Percentiles rank a stretch among this genome's conserved stretches.
Conservation (phyloP, 2,329 filamentous ascomycete genomes). For the Rutstroemia sp. region DNA sequence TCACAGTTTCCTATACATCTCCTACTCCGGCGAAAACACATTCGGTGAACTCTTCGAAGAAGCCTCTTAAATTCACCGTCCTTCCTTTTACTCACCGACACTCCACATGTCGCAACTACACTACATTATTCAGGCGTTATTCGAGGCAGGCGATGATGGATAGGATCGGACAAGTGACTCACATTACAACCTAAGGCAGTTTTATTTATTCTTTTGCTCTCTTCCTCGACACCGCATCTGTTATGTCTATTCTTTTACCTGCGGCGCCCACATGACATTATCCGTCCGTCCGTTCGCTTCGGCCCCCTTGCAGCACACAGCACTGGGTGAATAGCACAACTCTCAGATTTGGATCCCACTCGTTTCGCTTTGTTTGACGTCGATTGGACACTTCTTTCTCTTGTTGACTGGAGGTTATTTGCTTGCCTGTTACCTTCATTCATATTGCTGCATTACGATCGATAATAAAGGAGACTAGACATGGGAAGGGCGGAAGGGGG, state of each 20-base stretch:
- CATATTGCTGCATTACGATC: background rate
- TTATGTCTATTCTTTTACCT: background rate
- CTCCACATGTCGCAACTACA: background rate
- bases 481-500: background rate
- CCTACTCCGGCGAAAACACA: slow-evolving; percentile 97
- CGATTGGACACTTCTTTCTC: background rate
- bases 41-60: slow-evolving; percentile 51
- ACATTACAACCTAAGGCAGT: slow-evolving; percentile 10
- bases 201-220: slow-evolving; percentile 3
- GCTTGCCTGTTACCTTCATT: background rate
- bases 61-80: background rate
- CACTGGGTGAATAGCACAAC: background rate
- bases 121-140: slow-evolving; percentile 6
- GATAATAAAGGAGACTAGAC: background rate
- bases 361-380: background rate
- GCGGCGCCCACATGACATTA: too few relatives aligned
- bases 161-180: slow-evolving; percentile 6
- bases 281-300: too few relatives aligned
- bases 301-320: too few relatives aligned
- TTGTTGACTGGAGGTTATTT: too few relatives aligned
- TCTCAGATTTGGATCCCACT: background rate
- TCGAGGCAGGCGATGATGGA: slow-evolving; percentile 7
- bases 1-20: slow-evolving; percentile 78
- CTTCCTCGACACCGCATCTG: background rate
- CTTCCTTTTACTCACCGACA: background rate